A percentile compares a stretch with the other conserved stretches of the same genome.
Conservation (phyloP, 768 basidiomycete species). For the Steccherinum ochraceum region DNA sequence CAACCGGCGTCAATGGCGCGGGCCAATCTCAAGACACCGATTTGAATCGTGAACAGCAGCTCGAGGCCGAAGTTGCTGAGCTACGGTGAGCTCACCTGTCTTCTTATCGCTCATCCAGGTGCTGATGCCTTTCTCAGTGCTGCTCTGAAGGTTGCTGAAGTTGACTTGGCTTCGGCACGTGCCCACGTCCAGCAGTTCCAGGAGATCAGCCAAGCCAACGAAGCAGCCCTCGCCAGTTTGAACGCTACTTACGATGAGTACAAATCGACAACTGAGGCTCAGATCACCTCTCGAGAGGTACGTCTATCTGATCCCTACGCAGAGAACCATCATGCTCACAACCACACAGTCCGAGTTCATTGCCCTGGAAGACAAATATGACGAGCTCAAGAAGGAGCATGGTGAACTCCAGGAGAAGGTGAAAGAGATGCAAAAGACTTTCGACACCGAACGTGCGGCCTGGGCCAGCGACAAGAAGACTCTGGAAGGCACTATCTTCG, state of each 20-base stretch:
- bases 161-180: conserved; percentile 66
- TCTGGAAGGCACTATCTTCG: conserved; percentile 77
- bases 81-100: conserved; percentile 66
- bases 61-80: conserved; percentile 81
- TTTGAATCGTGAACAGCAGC: conserved; percentile 65
- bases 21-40: conserved; percentile 34
- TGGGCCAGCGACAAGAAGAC: conserved; percentile 78
- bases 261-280: conserved; percentile 64
- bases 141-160: conserved; percentile 68
- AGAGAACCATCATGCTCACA: neutral
- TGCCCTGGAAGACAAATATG: conserved; percentile 57
- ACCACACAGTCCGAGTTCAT: conserved; percentile 51
- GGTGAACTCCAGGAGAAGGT: conserved; percentile 40
- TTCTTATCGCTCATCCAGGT: neutral
- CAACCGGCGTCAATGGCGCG: conserved; percentile 25
- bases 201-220: conserved; percentile 78
- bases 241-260: conserved; percentile 77
- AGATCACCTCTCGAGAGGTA: conserved; percentile 65
- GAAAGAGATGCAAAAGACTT: conserved; percentile 52
- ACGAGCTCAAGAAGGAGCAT: conserved; percentile 48
- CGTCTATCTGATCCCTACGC: conserved; percentile 9
- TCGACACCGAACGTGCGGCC: conserved; percentile 62
- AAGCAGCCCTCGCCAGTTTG: conserved; percentile 64
- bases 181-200: conserved; percentile 80
- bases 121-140: conserved; percentile 54